Evolutionary conservation across 2,329 filamentous ascomycete genomes (phyloP).

Genomic region (Mycocentrospora acerina): DNA sequence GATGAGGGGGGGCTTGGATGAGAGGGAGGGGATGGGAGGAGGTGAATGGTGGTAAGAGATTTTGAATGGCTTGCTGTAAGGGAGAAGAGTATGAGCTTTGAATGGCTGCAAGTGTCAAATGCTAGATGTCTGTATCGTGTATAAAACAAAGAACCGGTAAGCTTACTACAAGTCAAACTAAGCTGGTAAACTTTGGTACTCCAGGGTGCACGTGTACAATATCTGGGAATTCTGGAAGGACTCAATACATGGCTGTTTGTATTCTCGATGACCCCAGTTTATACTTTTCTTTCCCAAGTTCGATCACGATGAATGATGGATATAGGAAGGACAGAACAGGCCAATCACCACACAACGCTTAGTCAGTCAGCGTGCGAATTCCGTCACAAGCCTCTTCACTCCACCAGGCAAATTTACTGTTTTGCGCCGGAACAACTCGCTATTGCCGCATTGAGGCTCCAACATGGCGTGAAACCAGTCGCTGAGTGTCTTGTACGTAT

Average conservation of each 20-base stretch:
- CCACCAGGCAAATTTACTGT: conserved; percentile 10
- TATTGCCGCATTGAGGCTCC: no score
- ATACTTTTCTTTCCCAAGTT: no score
- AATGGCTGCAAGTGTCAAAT: conserved; percentile 4
- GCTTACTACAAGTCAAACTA: no score
- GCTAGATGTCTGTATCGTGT: neutral
- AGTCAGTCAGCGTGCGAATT: conserved; percentile 1
- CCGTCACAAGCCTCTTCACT: conserved; percentile 15
- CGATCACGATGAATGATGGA: no score
- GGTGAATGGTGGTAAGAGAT: neutral
- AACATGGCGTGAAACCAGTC: no score
- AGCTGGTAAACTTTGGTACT: no score
- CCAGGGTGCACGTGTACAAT: no score
- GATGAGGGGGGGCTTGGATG: neutral
- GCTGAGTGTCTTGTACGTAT: neutral
- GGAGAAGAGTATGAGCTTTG: conserved; percentile 11
- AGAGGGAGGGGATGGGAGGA: neutral
- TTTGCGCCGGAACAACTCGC: conserved; percentile 10
- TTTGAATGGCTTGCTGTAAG: conserved; percentile 3
- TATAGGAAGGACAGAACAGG: neutral
- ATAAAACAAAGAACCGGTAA: no score
- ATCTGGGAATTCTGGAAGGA: no score
- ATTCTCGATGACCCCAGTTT: no score
- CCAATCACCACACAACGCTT: conserved; percentile 18
- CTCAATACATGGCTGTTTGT: no score